Evolutionary conservation across 2,329 filamentous ascomycete species (phyloP).

Genomic region (Metarhizium album): DNA sequence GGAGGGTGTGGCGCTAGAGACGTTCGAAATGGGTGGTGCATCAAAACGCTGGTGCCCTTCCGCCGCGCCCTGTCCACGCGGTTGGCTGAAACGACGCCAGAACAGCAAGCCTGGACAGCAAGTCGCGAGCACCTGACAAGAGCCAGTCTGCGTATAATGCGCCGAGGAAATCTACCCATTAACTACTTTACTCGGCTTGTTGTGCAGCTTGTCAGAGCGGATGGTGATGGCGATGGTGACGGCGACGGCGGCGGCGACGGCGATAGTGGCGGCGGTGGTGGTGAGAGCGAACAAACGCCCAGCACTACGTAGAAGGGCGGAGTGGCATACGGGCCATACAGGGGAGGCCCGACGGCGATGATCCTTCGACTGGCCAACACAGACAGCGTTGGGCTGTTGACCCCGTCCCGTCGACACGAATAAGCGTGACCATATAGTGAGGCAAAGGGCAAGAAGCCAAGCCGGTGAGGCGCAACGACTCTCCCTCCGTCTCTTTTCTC

Average conservation of each 20-base stretch:
- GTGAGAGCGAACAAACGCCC: background rate
- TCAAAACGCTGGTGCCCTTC: background rate
- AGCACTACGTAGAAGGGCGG: background rate
- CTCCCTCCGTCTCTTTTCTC: too few species aligned
- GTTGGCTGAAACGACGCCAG: constrained; percentile 2
- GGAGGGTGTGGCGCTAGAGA: background rate
- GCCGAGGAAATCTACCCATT: background rate
- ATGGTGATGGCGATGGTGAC: too few species aligned
- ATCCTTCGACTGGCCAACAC: background rate
- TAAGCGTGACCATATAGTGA: background rate
- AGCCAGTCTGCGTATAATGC: background rate
- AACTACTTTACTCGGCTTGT: too few species aligned
- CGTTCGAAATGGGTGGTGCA: background rate
- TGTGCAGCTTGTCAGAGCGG: background rate
- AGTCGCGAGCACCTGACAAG: background rate
- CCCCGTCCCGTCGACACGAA: background rate
- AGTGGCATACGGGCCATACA: background rate
- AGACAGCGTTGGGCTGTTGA: too few species aligned
- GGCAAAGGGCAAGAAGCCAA: background rate
- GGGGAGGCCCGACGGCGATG: background rate
- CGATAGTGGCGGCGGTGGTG: background rate
- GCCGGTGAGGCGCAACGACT: background rate
- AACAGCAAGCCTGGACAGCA: background rate
- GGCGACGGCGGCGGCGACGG: background rate
- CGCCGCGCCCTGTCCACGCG: background rate